phyloP scores from a whole-genome alignment of 225 moss, liverwort and hornwort species.

The Pleurozium schreberi region DNA sequence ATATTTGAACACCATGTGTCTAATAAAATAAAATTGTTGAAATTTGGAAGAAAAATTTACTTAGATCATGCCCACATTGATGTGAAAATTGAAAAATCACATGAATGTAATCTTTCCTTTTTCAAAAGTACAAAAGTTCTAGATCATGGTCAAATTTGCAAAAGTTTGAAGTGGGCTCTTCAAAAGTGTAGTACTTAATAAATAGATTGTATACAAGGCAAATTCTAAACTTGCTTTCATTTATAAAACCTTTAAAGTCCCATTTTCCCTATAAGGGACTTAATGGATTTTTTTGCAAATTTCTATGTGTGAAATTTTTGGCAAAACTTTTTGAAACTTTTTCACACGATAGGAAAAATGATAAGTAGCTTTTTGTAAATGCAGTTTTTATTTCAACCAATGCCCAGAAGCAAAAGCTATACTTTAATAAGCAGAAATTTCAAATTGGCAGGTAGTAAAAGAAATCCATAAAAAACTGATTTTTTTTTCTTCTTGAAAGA shows the following conservation, averaged over 20 bases:
- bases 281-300: rapidly evolving
- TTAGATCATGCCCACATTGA: neutral
- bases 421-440: rapidly evolving
- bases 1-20: neutral
- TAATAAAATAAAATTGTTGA: neutral
- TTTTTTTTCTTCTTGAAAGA: too few relatives aligned
- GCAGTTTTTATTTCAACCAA: neutral
- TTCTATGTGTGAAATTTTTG: neutral
- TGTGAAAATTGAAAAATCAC: neutral
- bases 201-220: rapidly evolving
- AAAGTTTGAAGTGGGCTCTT: neutral
- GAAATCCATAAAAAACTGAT: neutral
- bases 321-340: rapidly evolving
- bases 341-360: neutral
- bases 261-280: rapidly evolving
- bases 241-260: neutral
- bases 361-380: rapidly evolving
- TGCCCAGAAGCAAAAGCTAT: neutral
- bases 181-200: too few relatives aligned
- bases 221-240: neutral
- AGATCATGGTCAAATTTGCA: neutral
- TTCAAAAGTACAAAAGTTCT: neutral
- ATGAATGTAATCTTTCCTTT: neutral
- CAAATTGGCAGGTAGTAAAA: rapidly evolving
- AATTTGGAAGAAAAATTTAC: neutral